Evolutionary conservation across 768 basidiomycete species (phyloP), one percentile per base, ranked within the genome.

Genomic region (Roridomyces roridus): DNA sequence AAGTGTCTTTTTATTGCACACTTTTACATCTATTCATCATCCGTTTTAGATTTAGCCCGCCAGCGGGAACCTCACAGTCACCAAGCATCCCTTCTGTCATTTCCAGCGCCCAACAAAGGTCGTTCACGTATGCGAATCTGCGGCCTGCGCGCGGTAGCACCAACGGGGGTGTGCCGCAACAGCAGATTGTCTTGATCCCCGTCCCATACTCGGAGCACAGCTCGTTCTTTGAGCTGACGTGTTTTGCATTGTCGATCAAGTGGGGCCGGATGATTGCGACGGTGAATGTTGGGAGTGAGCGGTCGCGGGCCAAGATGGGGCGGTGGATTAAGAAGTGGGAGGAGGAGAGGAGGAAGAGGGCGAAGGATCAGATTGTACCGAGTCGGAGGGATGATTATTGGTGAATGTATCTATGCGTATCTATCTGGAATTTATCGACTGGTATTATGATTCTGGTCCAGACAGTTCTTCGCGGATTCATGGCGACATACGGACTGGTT

Each of bases 121-220:
- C 80, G 17, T 98, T 92, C 75, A 87, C 87, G 4, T 80, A 85
- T 50, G 74, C 85, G 20, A 82, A 90, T 68, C 78, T 96, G 15
- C 83, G 80, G 39, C 82, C 86, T 20, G 84, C 82, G 65, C 82
- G 85, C 40, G 7, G 11, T 31, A 91, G 91, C 56, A 92, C 93
- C 11, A 89, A 88, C 15, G 62, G 84, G 11, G 14, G 6, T 15
- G 72, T 76, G 28, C 71, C 91, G 41, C 88, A 89, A 73, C 76
- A n/a, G n/a, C n/a, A n/a, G n/a, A n/a, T n/a, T n/a, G n/a, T n/a
- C n/a, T n/a, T 97, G 39, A 93, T 88, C 66, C 90, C 92, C 48
- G 87, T 92, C 51, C 91, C 88, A 10, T 98, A 98, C 68, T 98
- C 95, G 6, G 97, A 98, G 68, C 96, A 98, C 70, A 94, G 92